phyloP scores from a whole-genome alignment of 139 green algal species.

The Micractinium conductrix region DNA sequence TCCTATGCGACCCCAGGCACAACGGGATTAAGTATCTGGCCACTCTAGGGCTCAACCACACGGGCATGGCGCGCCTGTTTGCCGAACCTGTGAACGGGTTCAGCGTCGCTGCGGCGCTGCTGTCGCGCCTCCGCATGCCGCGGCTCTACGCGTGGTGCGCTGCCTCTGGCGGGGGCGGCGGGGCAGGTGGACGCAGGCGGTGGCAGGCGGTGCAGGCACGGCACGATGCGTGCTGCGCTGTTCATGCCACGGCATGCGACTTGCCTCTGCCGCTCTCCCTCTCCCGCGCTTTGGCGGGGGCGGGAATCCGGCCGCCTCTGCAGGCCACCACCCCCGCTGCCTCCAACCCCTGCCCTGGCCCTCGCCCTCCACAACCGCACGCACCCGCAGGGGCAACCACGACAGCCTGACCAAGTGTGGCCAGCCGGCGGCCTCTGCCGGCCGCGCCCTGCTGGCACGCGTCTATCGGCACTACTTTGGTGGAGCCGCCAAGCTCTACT shows the following conservation, averaged over 20 bases:
- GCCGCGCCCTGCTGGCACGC: background rate
- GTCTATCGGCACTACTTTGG: too few relatives aligned
- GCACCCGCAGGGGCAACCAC: conserved; percentile 42
- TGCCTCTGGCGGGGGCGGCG: too few relatives aligned
- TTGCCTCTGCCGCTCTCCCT: too few relatives aligned
- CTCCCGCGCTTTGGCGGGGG: too few relatives aligned
- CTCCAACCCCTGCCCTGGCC: too few relatives aligned
- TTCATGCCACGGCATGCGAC: too few relatives aligned
- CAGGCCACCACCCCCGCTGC: too few relatives aligned
- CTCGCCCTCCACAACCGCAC: too few relatives aligned
- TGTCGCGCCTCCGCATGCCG: background rate
- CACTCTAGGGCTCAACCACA: background rate
- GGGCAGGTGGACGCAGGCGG: background rate
- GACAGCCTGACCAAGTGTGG: conserved; percentile 13
- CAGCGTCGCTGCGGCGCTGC: background rate
- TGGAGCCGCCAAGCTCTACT: conserved; percentile 14
- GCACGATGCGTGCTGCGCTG: too few relatives aligned
- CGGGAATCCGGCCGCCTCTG: too few relatives aligned
- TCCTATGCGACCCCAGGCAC: background rate
- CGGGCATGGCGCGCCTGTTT: background rate
- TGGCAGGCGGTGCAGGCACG: background rate
- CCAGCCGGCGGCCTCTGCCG: background rate
- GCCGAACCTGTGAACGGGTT: conserved; percentile 4
- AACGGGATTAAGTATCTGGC: conserved; percentile 13
- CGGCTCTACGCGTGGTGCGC: conserved; percentile 20